phyloP scores from a whole-genome alignment of 2,329 filamentous ascomycete genomes.

The Aspergillus transmontanensis region DNA sequence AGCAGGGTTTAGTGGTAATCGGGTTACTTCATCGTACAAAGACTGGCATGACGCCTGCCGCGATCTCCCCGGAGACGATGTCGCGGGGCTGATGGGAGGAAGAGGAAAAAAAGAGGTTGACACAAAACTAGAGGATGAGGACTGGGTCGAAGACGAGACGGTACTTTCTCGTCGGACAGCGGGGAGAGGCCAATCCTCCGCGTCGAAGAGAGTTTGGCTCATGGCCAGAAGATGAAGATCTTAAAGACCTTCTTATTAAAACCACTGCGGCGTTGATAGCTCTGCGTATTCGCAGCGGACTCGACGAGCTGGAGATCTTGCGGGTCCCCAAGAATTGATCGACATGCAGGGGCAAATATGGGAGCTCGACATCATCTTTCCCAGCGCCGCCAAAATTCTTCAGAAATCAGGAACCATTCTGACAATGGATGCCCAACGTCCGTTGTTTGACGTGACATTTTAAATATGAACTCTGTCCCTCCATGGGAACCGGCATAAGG shows the following conservation, averaged over 20 bases:
- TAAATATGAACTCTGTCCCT: constrained; percentile 1
- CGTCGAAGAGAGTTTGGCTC: constrained; percentile 21
- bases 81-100: constrained; percentile 28
- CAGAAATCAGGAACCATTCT: constrained; percentile 11
- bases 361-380: constrained; percentile 17
- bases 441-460: not conserved
- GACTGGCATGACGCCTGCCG: constrained; percentile 33
- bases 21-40: constrained; percentile 33
- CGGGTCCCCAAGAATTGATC: constrained; percentile 22
- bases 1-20: constrained; percentile 32
- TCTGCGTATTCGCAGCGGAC: not conserved
- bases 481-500: not conserved
- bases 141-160: constrained; percentile 27
- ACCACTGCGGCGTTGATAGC: not conserved
- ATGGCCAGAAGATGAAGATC: constrained; percentile 9
- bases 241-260: not conserved
- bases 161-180: constrained; percentile 26
- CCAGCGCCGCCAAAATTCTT: constrained; percentile 8
- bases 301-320: constrained; percentile 20
- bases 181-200: constrained; percentile 33
- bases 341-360: constrained; percentile 13
- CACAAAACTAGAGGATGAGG: constrained; percentile 30
- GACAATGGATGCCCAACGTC: not conserved
- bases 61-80: constrained; percentile 27
- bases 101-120: constrained; percentile 23